Evolutionary conservation across 2,329 filamentous ascomycete genomes (phyloP), one percentile per base, ranked within the genome.

Genomic region (Allantophomopsis cytisporea): DNA sequence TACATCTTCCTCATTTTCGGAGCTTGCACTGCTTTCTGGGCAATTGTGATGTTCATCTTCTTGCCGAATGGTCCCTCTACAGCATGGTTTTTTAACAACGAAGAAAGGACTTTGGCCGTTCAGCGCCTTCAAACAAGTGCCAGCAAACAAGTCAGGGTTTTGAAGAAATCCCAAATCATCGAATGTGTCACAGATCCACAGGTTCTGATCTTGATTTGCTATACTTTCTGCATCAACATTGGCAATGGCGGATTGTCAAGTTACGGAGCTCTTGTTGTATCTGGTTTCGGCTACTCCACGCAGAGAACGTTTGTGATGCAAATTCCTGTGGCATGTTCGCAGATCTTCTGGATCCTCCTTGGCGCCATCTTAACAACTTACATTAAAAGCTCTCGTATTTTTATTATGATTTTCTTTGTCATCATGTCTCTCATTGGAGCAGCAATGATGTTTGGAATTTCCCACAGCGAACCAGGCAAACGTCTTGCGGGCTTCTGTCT

Each of bases 41-140:
- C 71, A 1, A 54, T 77, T 8, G 53, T 68, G 2, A 70, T 70
- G 12, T 68, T 71, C 56, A 66, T 73, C 45, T 52, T 73, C 32
- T 61, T 84, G 2, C 71, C 80, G 1, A 75, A 84, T 50, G 63
- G 68, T 2, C 76, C 76, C 0, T 66, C 73, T 14, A 76, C 69
- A 0, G 74, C 77, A 3, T 71, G 68, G 43, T 81, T 76, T 50
- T 64, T 85, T 30, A 67, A 59, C 4, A 52, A 60, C 1, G 64
- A 71, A 37, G 76, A 83, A 51, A 28, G 23, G 10, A 12, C 11
- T 8, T 12, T 28, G 10, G 23, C 23, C 10, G 23, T 28, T 28
- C 7, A 10, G 10, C 23, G 23, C 10, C 23, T 28, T 10, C 23
- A 28, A 8, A 28, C 23, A 28, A 28, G 23, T 28, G 23, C 23